Evolutionary conservation across 257 asterid genomes (phyloP), one percentile per base, ranked within the genome.

Genomic region (Przewalskia tangutica): DNA sequence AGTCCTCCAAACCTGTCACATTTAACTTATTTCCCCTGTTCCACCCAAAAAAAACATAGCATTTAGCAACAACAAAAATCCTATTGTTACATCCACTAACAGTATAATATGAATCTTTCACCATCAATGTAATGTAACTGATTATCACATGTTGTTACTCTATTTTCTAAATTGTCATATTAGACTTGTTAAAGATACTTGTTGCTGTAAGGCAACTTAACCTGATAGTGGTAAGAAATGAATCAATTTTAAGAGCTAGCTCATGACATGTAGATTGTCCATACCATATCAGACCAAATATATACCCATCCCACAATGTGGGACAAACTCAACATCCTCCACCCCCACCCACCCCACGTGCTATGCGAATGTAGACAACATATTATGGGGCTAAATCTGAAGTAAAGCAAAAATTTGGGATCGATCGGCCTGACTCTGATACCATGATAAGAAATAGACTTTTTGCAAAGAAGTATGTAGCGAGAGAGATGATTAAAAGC

Each of bases 11-110:
- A 34, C 89, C 81, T 44, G 95, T 94, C 2, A 82, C 50, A 84
- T 91, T 92, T 87, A 86, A 32, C 87, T 90, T 94, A 0, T 55
- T 77, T 40, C 92, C 97, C 84, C 98, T 93, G 54, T 77, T 58
- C 17, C 42, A 44, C 13, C 84, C 12, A 38, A 50, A 53, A 10
- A 50, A 46, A 1, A 8, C 32, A 18, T 44, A 77, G 8, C 12
- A 44, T 27, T 48, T 12, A 66, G 2, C 36, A 65, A 32, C 32
- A 34, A 16, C 16, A 27, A 32, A 38, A 71, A 18, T 16, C 20
- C 16, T 64, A 16, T 14, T 32, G 32, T 46, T 34, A 75, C 11
- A 11, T 48, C 38, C 42, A 38, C 42, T 38, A 38, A 38, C 4
- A 38, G 42, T 38, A 38, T 38, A 38, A 38, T 27, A 38, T 6